Percentiles rank a stretch among this genome's conserved stretches.
Evolutionary conservation across 78 protist genomes (phyloP).

Genomic region (Ministeria vibrans): DNA sequence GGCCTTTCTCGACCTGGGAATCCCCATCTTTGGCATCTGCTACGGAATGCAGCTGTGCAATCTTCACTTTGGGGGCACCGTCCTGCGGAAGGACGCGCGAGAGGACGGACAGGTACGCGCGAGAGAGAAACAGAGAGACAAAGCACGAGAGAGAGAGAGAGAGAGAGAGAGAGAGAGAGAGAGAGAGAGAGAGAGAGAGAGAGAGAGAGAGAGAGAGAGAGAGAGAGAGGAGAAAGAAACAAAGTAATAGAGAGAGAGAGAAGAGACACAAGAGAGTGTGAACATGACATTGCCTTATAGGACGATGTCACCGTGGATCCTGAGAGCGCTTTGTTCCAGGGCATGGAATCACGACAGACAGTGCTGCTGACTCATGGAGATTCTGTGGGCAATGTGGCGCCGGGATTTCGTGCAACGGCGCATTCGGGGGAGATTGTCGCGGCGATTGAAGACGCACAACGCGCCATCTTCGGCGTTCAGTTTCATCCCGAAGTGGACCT

Average conservation of each 20-base stretch:
- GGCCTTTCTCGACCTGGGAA: conserved; percentile 35
- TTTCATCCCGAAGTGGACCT: conserved; percentile 93
- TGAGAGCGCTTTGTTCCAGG: conserved; percentile 41
- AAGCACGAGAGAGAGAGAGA: no score
- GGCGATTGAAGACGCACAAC: conserved; percentile 22
- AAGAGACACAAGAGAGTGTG: no score
- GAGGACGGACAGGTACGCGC: conserved; percentile 89
- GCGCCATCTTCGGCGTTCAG: conserved; percentile 58
- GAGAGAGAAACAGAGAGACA: no score
- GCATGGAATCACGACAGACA: conserved; percentile 20
- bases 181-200: no score
- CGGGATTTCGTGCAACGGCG: conserved; percentile 42
- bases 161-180: no score
- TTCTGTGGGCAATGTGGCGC: conserved; percentile 52
- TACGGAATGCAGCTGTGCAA: conserved; percentile 86
- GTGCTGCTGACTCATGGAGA: conserved; percentile 94
- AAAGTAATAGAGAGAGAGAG: no score
- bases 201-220: no score
- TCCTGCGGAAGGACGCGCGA: conserved; percentile 56
- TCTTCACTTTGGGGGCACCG: conserved; percentile 61
- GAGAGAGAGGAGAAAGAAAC: no score
- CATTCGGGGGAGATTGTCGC: conserved; percentile 25
- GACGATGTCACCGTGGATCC: neutral
- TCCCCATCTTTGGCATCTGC: conserved; percentile 91
- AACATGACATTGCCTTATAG: no score